Evolutionary conservation across 129 eudicot species (phyloP), one percentile per base, ranked within the genome.

Genomic region (Chrysanthemum makinoi): DNA sequence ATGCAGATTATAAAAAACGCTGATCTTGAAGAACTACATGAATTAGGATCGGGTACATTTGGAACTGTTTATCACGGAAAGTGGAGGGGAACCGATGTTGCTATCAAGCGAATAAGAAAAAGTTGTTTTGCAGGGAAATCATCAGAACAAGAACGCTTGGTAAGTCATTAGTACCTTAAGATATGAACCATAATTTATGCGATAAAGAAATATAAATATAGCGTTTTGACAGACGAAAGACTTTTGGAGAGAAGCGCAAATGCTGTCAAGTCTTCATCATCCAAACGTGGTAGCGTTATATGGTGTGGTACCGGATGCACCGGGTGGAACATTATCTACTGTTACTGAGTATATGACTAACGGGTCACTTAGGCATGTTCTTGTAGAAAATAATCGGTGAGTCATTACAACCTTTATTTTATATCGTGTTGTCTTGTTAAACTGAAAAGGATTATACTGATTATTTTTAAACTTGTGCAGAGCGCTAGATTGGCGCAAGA

Each of bases 281-380:
- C 95, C 95, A 43, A 88, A 88, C 74, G 82, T 88, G 62, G 88
- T 88, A 53, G 95, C 95, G 53, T 80, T 88, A 33, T 88, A 88
- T 66, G 95, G 95, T 30, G 95, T 88, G 63, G 90, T 88, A 73
- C 90, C 90, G 54, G 90, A 88, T 83, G 90, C 90, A 17, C 88
- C 90, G 9, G 90, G 85, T 20, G 88, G 90, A 26, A 83, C 95
- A 13, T 49, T 88, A 70, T 85, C 95, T 12, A 88, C 95, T 24
- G 88, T 88, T 12, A 80, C 95, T 6, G 95, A 88, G 44, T 88
- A 44, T 22, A 22, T 22, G 24, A 22, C 24, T 22, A 22, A 22
- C 24, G 24, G 24, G 24, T 22, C 24, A 22, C 72, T 88, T 52
- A 77, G 90, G 35, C 90, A 83, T 78, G 95, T 83, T 56, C 83